Evolutionary conservation across 192 early-diverging fungal species (phyloP).

Genomic region (Linnemannia hyalina): DNA sequence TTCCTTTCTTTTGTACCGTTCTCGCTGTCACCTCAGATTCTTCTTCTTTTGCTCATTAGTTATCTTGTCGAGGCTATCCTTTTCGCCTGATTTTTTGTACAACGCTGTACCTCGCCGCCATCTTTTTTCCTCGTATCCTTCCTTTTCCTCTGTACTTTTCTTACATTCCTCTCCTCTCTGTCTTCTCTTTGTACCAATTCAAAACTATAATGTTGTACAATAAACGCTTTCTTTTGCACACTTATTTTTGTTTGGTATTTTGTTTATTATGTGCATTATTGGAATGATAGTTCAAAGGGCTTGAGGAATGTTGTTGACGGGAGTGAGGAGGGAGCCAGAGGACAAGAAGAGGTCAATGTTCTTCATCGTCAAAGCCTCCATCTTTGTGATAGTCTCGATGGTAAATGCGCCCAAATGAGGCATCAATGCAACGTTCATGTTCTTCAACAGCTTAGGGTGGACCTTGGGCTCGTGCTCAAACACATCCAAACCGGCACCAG

Average conservation of each 20-base stretch:
- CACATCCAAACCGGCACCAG: conserved; percentile 63
- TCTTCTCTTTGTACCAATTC: no score
- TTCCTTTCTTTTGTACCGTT: neutral
- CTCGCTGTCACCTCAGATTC: neutral
- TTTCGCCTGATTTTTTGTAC: no score
- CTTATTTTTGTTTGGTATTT: neutral
- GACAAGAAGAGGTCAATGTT: conserved; percentile 54
- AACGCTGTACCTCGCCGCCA: no score
- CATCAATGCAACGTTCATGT: conserved; percentile 53
- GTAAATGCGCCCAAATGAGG: conserved; percentile 50
- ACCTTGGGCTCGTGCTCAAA: conserved; percentile 63
- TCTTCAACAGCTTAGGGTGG: conserved; percentile 41
- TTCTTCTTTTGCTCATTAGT: no score
- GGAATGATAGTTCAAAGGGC: no score
- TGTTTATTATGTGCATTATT: neutral
- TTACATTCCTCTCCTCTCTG: no score
- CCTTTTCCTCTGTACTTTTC: no score
- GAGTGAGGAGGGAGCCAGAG: conserved; percentile 45
- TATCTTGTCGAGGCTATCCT: no score
- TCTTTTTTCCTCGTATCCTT: no score
- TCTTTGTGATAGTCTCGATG: conserved; percentile 44
- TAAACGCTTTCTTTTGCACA: no score
- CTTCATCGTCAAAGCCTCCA: conserved; percentile 54
- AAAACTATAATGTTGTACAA: no score
- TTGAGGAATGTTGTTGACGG: conserved; percentile 40